These are phyloP conservation scores for Lupinus albus DNA, from an alignment of 306 rosid genomes.

Conservation along the genomic window DNA sequence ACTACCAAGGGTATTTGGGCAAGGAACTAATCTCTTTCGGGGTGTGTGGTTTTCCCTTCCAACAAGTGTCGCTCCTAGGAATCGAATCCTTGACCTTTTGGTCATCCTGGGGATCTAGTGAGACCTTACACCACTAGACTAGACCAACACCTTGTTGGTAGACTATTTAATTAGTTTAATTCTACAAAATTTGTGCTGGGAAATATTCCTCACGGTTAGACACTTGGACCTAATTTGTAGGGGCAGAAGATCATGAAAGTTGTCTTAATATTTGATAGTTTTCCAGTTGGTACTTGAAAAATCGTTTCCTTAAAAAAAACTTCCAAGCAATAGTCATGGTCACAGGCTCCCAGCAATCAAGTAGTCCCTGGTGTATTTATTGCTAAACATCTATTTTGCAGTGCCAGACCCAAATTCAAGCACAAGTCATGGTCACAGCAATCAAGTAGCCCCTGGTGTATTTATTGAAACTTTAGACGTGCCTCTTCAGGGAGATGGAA, in stretches of 20 bases:
- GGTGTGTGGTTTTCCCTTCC: too few relatives aligned
- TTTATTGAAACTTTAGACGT: constrained; percentile 85
- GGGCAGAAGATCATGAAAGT: not conserved
- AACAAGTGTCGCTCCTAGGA: too few relatives aligned
- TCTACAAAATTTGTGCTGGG: constrained; percentile 8
- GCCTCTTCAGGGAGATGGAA: constrained; percentile 83
- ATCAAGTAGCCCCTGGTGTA: constrained; percentile 80
- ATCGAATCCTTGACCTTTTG: too few relatives aligned
- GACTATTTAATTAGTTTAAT: constrained; percentile 2
- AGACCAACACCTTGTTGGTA: too few relatives aligned
- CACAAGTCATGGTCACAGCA: constrained; percentile 66
- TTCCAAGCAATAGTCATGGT: constrained; percentile 66
- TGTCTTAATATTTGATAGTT: constrained; percentile 19
- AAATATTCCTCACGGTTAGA: constrained; percentile 4
- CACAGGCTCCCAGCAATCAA: constrained; percentile 67
- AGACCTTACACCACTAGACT: too few relatives aligned
- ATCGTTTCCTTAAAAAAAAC: not conserved
- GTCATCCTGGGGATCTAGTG: too few relatives aligned
- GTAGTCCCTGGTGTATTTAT: constrained; percentile 69
- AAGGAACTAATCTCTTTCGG: too few relatives aligned
- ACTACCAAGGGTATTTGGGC: too few relatives aligned
- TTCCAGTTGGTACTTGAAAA: not conserved
- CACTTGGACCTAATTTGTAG: constrained; percentile 1
- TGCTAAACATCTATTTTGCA: constrained; percentile 47
- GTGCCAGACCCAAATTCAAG: constrained; percentile 77